These are phyloP conservation scores for Colletotrichum spinosum DNA, from an alignment of 2,329 filamentous ascomycete species.

Conservation along the genomic window DNA sequence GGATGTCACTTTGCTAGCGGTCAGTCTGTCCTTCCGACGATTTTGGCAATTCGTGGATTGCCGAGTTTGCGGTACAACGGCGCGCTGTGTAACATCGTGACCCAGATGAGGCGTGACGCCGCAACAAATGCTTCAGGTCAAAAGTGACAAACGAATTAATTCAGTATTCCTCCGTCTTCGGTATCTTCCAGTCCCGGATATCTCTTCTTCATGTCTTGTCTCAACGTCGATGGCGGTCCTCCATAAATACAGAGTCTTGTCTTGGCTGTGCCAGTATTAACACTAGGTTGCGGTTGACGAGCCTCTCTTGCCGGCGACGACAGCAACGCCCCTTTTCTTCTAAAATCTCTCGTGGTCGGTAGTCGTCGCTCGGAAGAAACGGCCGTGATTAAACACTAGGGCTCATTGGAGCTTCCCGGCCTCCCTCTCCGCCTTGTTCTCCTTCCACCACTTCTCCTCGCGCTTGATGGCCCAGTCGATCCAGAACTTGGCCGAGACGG, in stretches of 20 bases:
- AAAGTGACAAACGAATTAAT: background rate
- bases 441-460: constrained; percentile 34
- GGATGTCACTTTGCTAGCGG: too few relatives aligned
- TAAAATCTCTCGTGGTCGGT: background rate
- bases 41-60: too few relatives aligned
- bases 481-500: constrained; percentile 29
- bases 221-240: constrained; percentile 12
- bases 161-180: constrained; percentile 17
- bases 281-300: constrained; percentile 26
- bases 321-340: background rate
- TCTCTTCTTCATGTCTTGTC: constrained; percentile 8
- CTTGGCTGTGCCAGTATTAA: constrained; percentile 29
- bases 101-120: too few relatives aligned
- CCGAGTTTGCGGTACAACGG: too few relatives aligned
- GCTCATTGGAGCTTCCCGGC: constrained; percentile 33
- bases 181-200: constrained; percentile 22
- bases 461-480: constrained; percentile 32
- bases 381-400: constrained; percentile 36
- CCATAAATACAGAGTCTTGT: constrained; percentile 29
- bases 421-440: constrained; percentile 32
- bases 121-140: too few relatives aligned
- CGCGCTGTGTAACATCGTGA: too few relatives aligned
- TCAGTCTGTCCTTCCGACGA: too few relatives aligned
- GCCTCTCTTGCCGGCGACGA: background rate
- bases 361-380: background rate